Conservation (phyloP, 495 filamentous ascomycete genomes). For the Lasiosphaeria hispida region DNA sequence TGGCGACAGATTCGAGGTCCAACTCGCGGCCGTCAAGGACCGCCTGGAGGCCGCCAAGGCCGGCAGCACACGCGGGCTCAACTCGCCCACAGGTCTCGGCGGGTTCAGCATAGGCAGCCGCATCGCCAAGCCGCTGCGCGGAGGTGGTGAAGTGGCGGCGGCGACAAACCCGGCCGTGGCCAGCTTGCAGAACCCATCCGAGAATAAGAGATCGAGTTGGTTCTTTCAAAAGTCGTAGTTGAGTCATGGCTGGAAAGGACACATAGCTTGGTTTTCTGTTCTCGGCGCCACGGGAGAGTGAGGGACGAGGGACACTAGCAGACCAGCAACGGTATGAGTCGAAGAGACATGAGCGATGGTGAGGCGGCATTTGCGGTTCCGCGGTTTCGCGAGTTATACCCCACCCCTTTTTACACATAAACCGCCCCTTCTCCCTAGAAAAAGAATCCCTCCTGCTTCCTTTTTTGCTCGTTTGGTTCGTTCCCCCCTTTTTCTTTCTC, state of each 20-base stretch:
- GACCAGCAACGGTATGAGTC: neutral
- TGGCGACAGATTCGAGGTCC: conserved; percentile 78
- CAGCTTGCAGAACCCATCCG: conserved; percentile 49
- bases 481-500: too few relatives aligned
- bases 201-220: conserved; percentile 57
- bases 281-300: neutral
- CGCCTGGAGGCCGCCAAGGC: conserved; percentile 92
- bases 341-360: neutral
- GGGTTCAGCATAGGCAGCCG: conserved; percentile 80
- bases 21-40: conserved; percentile 96
- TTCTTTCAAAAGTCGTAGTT: conserved; percentile 53
- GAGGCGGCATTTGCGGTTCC: too few relatives aligned
- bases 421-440: neutral
- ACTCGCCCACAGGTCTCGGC: conserved; percentile 57
- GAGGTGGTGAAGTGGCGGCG: conserved; percentile 70
- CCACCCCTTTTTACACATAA: neutral
- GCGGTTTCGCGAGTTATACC: neutral
- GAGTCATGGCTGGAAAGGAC: neutral
- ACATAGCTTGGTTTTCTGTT: neutral
- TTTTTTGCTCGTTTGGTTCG: neutral
- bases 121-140: conserved; percentile 95
- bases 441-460: neutral
- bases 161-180: conserved; percentile 52
- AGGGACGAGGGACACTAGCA: neutral
- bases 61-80: conserved; percentile 78